These are phyloP conservation scores for Perkinsus chesapeaki DNA, from an alignment of 169 alveolate genomes.

Conservation along the genomic window DNA sequence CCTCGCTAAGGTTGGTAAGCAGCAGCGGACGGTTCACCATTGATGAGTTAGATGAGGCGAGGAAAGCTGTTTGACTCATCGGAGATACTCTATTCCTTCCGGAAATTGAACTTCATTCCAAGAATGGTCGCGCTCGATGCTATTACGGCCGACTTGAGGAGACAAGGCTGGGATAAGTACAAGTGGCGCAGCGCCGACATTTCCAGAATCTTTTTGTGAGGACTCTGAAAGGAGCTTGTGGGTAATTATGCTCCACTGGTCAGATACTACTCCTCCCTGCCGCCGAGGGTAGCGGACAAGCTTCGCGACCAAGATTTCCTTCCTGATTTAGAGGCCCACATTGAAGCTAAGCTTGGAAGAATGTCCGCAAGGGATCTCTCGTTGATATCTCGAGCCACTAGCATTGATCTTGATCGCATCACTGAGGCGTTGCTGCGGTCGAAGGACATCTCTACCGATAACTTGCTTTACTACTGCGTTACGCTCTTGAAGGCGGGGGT, in stretches of 20 bases:
- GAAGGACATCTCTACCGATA: neutral
- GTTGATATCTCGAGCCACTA: neutral
- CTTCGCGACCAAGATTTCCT: neutral
- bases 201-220: neutral
- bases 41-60: neutral
- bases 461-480: neutral
- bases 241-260: neutral
- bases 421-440: neutral
- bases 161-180: neutral
- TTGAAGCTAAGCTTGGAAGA: neutral
- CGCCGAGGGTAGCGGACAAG: neutral
- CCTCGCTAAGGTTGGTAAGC: neutral
- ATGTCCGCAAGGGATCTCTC: neutral
- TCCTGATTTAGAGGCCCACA: neutral
- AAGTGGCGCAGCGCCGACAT: neutral
- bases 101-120: neutral
- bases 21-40: too few species aligned
- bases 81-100: neutral
- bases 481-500: neutral
- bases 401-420: neutral
- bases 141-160: neutral
- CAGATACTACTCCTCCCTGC: neutral
- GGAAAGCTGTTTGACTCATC: neutral
- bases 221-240: neutral
- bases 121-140: neutral